These are phyloP conservation scores for Penicillium cinerascens DNA, from an alignment of 495 filamentous ascomycete genomes.

Conservation along the genomic window DNA sequence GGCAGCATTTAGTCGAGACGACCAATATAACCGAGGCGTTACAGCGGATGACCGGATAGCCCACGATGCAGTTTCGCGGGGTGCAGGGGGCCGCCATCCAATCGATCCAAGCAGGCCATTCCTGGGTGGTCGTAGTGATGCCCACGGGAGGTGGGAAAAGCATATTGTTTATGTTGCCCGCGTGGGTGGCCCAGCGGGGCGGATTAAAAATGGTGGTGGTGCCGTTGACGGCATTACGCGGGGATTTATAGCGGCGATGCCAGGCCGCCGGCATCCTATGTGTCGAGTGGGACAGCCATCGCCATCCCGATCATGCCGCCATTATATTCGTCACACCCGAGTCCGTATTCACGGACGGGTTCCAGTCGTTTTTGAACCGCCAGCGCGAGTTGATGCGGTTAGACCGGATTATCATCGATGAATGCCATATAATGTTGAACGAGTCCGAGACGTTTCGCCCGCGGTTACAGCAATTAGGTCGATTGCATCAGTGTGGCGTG, in stretches of 20 bases:
- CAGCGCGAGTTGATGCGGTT: slow-evolving; percentile 6
- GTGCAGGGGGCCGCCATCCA: no score
- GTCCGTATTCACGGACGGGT: slow-evolving; percentile 6
- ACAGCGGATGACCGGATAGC: no score
- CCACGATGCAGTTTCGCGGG: no score
- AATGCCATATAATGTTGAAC: slow-evolving; percentile 22
- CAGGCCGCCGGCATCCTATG: slow-evolving; percentile 1
- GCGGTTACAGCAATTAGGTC: slow-evolving; percentile 9
- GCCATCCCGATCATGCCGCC: slow-evolving; percentile 4
- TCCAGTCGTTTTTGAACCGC: slow-evolving; percentile 20
- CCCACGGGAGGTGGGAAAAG: no score
- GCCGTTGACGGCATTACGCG: slow-evolving; percentile 11
- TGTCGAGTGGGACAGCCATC: slow-evolving; percentile 8
- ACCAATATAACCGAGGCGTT: no score
- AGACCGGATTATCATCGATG: slow-evolving; percentile 20
- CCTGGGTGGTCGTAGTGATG: background rate
- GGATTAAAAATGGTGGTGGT: slow-evolving; percentile 2
- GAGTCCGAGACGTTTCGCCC: slow-evolving; percentile 7
- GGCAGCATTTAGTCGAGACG: no score
- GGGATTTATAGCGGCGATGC: slow-evolving; percentile 14
- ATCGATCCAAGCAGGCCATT: no score
- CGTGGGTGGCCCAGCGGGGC: no score
- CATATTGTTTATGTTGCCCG: no score
- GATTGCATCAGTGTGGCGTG: slow-evolving; percentile 7
- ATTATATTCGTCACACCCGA: slow-evolving; percentile 23